Base-by-base conservation (phyloP, 2,329 filamentous ascomycete genomes). In the Periconia sp. region DNA sequence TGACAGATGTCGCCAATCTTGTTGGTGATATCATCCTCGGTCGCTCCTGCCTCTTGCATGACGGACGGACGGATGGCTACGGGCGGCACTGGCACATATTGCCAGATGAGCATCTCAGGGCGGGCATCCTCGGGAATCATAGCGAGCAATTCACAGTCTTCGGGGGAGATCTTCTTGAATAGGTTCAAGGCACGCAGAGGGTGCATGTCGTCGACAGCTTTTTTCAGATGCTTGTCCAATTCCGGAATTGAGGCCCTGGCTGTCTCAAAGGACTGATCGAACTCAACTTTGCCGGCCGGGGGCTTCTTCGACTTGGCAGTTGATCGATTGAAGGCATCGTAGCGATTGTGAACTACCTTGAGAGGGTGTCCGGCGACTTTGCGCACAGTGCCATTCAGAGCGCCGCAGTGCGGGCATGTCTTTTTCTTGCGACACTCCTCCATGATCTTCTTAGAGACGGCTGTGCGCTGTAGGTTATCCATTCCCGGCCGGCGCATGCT, bases 41-140 rank as follows among this genome's bases (percentile, higher is more conserved):
- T 99, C 54, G 89, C 96, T 3, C 92, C 88, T 47, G 84, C 89
- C 52, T 97, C 94, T 69, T 97, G 94, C 21, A 87, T 87, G 13
- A 99, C 94, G 0, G 92, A 96, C 0, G 94, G 94, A 46, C 94
- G 82, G 59, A 99, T 95, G 56, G 90, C 95, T 5, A 97, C 89
- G 0, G 94, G 94, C 1, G 94, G 92, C 1, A 92, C 92, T 1
- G 94, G 94, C 24, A 99, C 80, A 62, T 91, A 95, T 65, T 96
- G 92, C 94, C 94, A 99, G 31, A 99, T 84, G 68, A 97, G 95
- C 85, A 95, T 95, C 67, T 99, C 94, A 0, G 94, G 94, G 13
- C 92, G 82, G 9, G 90, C 90, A 58, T 96, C 91, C 11, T 83
- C 79, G 1, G 92, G 89, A 61, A 96, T 86, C 59, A 99, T 82